Base-by-base conservation (phyloP, 1,284 basidiomycete genomes). In the Leccinum cinnamomeum region DNA sequence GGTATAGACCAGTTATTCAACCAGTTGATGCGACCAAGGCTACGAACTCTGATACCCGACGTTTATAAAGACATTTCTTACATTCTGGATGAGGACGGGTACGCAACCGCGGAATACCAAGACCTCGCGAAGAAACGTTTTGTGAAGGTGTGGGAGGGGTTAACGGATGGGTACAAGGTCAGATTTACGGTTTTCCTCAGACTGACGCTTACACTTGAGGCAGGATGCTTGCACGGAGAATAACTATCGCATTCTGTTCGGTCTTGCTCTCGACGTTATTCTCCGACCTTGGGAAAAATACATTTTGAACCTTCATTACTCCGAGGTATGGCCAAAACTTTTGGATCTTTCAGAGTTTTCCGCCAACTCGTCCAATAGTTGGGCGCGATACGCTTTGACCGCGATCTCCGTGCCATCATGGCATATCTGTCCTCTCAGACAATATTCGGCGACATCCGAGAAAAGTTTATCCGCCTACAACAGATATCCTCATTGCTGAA, bases 381-480 rank as follows among this genome's bases (percentile, higher is more conserved):
- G 58, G 97, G 97, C n/a, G 96, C 96, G 2, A 90, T 99, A 64
- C 91, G 95, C 14, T 97, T 98, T 74, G 97, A 99, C 72, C 88
- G 92, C 33, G 97, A 99, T 74, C 78, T 99, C 46, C 85, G 97
- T 39, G 85, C 91, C 2, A 84, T 98, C 63, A 88, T 87, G 12
- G 84, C 87, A 2, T 95, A 92, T 76, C 83, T 99, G 16, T 89
- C 91, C 0, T 86, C 88, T 1, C 95, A 97, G 72, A 93, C 92
- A 5, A 82, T 85, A 1, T 94, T 94, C 73, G 93, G 94, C 11
- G 92, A 95, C 64, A 86, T 91, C 7, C 81, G 97, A 62, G 96
- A 98, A 69, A 95, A 95, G 74, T 98, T 99, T 73, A 81, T 90
- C 23, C 82, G 97, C 20, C 76, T 99, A 62, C 94, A 97, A 71